These are phyloP conservation scores for Sporothrix dimorphospora DNA, from an alignment of 2,329 filamentous ascomycete species.

Conservation along the genomic window DNA sequence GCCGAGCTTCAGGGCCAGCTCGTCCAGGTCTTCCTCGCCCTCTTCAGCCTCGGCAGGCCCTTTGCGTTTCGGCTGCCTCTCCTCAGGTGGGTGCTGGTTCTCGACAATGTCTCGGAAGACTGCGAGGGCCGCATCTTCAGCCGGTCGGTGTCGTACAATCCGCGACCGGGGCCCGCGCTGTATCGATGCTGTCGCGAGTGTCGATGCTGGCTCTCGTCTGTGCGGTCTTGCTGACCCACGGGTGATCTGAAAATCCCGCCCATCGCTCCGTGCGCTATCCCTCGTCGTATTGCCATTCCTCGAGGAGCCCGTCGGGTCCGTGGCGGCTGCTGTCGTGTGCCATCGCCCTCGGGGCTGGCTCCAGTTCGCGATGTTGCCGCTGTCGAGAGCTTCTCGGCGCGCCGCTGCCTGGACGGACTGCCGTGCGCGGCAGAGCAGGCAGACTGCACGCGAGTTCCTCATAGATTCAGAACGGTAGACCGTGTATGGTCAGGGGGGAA, in stretches of 20 bases:
- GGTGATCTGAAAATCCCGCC: no score
- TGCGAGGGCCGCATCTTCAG: constrained; percentile 30
- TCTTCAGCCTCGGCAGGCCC: not conserved
- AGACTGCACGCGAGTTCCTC: constrained; percentile 33
- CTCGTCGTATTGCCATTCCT: not conserved
- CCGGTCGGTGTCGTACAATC: not conserved
- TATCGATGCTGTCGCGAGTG: not conserved
- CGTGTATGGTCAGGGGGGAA: not conserved
- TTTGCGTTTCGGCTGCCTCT: not conserved
- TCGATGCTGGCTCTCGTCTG: not conserved
- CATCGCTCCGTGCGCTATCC: not conserved
- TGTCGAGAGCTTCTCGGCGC: not conserved
- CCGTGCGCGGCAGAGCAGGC: constrained; percentile 33
- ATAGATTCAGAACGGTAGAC: constrained; percentile 24
- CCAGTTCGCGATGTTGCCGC: not conserved
- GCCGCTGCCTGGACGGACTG: constrained; percentile 22
- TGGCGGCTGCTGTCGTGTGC: constrained; percentile 15
- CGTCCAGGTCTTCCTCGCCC: not conserved
- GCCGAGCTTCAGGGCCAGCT: not conserved
- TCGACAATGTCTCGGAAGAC: constrained; percentile 36
- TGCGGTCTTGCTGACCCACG: not conserved
- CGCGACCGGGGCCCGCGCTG: not conserved
- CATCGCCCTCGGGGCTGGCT: constrained; percentile 23
- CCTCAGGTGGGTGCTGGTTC: constrained; percentile 12
- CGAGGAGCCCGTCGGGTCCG: not conserved